phyloP scores from a whole-genome alignment of 2,329 filamentous ascomycete species.

The Colletotrichum lini region DNA sequence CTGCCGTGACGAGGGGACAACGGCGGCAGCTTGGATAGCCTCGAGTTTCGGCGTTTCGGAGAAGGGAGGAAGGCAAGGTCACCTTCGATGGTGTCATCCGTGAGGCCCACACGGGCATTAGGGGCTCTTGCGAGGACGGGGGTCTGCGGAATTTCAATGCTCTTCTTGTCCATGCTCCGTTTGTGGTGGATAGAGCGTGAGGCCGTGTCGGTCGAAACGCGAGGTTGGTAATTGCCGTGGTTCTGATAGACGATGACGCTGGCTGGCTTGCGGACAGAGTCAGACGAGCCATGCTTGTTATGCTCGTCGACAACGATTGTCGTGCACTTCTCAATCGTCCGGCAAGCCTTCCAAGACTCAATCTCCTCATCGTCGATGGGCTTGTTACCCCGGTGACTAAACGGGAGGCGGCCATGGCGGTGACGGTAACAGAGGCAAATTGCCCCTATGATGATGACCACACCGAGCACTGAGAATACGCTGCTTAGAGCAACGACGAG shows the following conservation, averaged over 20 bases:
- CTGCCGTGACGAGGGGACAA: conserved; percentile 54
- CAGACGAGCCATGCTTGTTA: conserved; percentile 48
- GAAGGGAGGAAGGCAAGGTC: conserved; percentile 71
- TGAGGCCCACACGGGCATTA: conserved; percentile 74
- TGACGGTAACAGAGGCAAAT: conserved; percentile 57
- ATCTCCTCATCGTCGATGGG: conserved; percentile 78
- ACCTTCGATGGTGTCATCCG: conserved; percentile 72
- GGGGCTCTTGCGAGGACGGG: conserved; percentile 72
- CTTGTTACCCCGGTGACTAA: conserved; percentile 67
- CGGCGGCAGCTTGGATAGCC: conserved; percentile 66
- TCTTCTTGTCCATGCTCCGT: conserved; percentile 52
- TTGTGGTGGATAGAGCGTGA: conserved; percentile 34
- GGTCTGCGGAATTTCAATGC: conserved; percentile 62
- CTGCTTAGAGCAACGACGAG: conserved; percentile 67
- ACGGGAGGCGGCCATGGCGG: conserved; percentile 53
- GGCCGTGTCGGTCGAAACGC: conserved; percentile 30
- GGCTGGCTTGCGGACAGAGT: conserved; percentile 60
- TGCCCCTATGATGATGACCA: conserved; percentile 53
- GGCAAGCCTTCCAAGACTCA: conserved; percentile 69
- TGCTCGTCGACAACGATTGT: conserved; percentile 50
- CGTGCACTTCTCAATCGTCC: conserved; percentile 49
- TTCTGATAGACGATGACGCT: conserved; percentile 69
- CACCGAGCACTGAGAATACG: conserved; percentile 61
- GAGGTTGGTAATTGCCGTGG: conserved; percentile 38
- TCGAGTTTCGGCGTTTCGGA: conserved; percentile 67